Evolutionary conservation across 768 basidiomycete species (phyloP).

Genomic region (Rhizopogon roseolus): DNA sequence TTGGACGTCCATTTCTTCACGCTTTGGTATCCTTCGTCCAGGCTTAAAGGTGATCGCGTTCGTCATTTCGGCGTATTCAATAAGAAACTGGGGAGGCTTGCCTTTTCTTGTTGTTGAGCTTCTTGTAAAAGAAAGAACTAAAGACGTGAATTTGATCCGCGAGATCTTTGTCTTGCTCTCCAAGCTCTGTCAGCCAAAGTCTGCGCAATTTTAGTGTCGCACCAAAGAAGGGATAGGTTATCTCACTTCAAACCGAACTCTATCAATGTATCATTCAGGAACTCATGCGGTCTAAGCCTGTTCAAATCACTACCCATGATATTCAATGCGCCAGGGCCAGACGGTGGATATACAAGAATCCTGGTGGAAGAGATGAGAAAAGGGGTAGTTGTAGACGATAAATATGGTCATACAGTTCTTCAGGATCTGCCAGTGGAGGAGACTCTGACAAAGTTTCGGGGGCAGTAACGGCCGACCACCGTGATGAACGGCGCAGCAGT

Average conservation of each 20-base stretch:
- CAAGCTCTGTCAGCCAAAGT: constrained; percentile 62
- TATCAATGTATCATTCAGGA: constrained; percentile 92
- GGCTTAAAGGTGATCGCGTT: constrained; percentile 24
- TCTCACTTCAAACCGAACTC: constrained; percentile 93
- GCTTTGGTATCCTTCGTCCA: constrained; percentile 69
- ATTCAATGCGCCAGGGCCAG: constrained; percentile 68
- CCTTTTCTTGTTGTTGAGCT: constrained; percentile 67
- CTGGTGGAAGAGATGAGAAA: constrained; percentile 32
- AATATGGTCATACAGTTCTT: constrained; percentile 54
- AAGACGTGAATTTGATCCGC: constrained; percentile 83
- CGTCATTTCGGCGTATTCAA: neutral
- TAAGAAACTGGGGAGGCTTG: constrained; percentile 22
- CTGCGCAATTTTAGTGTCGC: constrained; percentile 31
- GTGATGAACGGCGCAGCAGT: constrained; percentile 29
- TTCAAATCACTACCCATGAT: constrained; percentile 75
- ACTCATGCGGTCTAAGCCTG: constrained; percentile 76
- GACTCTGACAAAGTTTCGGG: constrained; percentile 25
- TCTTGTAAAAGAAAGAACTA: constrained; percentile 98
- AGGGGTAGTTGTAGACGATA: neutral
- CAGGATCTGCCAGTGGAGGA: constrained; percentile 37
- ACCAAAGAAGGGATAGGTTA: neutral
- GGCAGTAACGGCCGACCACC: constrained; percentile 25
- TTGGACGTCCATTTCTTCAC: constrained; percentile 95
- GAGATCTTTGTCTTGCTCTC: constrained; percentile 49
- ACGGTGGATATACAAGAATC: constrained; percentile 72